Conservation (phyloP, 108 stramenopile genomes). For the Discostella stelligeroides region DNA sequence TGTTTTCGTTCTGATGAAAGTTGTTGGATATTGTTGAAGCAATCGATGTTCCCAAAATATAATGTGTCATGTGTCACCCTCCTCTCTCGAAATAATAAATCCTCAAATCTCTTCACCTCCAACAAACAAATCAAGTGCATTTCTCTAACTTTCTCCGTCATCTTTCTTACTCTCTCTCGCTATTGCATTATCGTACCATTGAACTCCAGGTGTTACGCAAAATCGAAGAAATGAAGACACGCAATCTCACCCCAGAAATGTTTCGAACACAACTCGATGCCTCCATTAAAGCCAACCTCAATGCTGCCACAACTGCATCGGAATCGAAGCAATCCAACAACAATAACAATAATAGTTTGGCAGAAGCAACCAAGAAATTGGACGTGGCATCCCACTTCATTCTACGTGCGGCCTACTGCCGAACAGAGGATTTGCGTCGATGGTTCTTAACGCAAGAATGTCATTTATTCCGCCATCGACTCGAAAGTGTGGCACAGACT, state of each 20-base stretch:
- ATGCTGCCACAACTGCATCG: constrained; percentile 16
- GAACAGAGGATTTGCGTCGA: constrained; percentile 83
- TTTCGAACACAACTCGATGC: constrained; percentile 40
- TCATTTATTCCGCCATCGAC: constrained; percentile 83
- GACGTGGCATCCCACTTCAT: constrained; percentile 97
- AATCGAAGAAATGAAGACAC: constrained; percentile 90
- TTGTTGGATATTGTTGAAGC: no score
- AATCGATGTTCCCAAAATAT: no score
- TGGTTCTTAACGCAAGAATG: constrained; percentile 91
- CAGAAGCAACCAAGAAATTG: constrained; percentile 42
- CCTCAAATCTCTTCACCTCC: no score
- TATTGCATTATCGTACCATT: no score
- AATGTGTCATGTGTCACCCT: no score
- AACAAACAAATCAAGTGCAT: no score
- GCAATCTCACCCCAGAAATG: constrained; percentile 52
- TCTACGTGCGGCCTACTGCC: constrained; percentile 93
- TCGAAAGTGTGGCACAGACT: constrained; percentile 49
- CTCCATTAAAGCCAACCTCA: constrained; percentile 46
- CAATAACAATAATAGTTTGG: no score
- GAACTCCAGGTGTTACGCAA: constrained; percentile 93
- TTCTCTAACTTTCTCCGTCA: neutral
- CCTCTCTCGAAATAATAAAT: no score
- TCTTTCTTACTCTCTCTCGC: neutral
- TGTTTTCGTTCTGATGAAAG: no score
- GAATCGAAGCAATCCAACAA: constrained; percentile 12